Percentiles rank a stretch among this genome's conserved stretches.
Conservation (phyloP, 2,329 filamentous ascomycete genomes). For the Ceratocystis diversiconidia region DNA sequence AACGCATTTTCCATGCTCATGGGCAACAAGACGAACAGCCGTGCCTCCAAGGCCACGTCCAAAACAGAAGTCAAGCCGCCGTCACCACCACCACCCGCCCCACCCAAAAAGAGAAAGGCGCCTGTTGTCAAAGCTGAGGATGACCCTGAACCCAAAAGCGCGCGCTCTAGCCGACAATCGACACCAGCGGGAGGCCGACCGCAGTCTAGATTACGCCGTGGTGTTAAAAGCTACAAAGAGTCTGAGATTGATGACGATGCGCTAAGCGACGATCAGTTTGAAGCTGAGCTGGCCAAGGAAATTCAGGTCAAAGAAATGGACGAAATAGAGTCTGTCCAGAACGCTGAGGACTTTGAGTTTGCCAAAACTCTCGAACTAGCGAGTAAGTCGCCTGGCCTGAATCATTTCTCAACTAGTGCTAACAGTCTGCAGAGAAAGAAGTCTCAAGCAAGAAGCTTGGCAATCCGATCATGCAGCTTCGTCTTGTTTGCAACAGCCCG, state of each 20-base stretch:
- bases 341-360: conserved; percentile 23
- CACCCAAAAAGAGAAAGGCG: conserved; percentile 22
- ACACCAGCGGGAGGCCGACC: conserved; percentile 49
- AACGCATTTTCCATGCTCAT: conserved; percentile 44
- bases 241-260: conserved; percentile 44
- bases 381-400: conserved; percentile 37
- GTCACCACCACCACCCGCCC: neutral
- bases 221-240: conserved; percentile 26
- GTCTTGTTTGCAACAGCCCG: conserved; percentile 81
- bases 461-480: conserved; percentile 82
- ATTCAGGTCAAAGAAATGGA: conserved; percentile 37
- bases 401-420: conserved; percentile 17
- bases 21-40: conserved; percentile 23
- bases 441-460: conserved; percentile 84
- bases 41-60: neutral
- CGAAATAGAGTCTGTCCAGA: conserved; percentile 36
- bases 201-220: conserved; percentile 29
- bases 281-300: conserved; percentile 57
- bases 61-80: neutral
- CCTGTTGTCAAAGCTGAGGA: conserved; percentile 23
- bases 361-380: conserved; percentile 60
- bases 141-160: conserved; percentile 45
- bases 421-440: conserved; percentile 49
- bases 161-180: conserved; percentile 58
- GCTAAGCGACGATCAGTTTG: conserved; percentile 73